A percentile compares a stretch with the other conserved stretches of the same genome.
phyloP scores from a whole-genome alignment of 306 rosid genomes.

The Cicer judaicum region DNA sequence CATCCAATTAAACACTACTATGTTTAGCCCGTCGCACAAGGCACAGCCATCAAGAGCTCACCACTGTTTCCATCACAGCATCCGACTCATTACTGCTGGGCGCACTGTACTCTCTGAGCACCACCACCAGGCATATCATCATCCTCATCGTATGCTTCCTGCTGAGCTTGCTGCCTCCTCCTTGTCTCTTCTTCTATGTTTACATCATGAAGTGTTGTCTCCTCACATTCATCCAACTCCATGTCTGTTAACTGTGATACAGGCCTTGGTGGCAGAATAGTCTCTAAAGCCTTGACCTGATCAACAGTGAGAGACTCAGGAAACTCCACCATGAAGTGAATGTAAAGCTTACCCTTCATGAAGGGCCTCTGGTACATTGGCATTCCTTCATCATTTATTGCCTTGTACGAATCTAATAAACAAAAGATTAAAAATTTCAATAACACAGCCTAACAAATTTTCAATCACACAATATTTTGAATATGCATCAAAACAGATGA shows the following conservation, averaged over 20 bases:
- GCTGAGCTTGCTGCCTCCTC: slow-evolving; percentile 70
- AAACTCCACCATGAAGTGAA: slow-evolving; percentile 82
- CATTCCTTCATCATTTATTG: slow-evolving; percentile 88
- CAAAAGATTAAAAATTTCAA: neutral
- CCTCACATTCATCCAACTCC: slow-evolving; percentile 94
- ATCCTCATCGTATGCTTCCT: slow-evolving; percentile 82
- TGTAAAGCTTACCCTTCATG: slow-evolving; percentile 87
- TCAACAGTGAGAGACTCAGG: slow-evolving; percentile 69
- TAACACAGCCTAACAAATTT: neutral
- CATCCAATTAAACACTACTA: slow-evolving; percentile 28
- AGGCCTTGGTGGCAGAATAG: slow-evolving; percentile 63
- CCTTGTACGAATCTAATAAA: slow-evolving; percentile 59
- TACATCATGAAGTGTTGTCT: slow-evolving; percentile 82
- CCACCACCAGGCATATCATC: slow-evolving; percentile 87
- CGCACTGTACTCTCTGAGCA: slow-evolving; percentile 89
- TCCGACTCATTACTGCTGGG: slow-evolving; percentile 64
- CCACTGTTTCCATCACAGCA: neutral
- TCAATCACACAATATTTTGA: neutral
- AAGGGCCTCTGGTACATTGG: slow-evolving; percentile 84
- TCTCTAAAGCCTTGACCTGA: slow-evolving; percentile 61
- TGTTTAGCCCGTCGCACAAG: slow-evolving; percentile 14
- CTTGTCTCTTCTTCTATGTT: slow-evolving; percentile 81
- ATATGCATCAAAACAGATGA: neutral
- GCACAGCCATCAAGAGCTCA: neutral
- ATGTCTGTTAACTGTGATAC: slow-evolving; percentile 66